A percentile compares a stretch with the other conserved stretches of the same genome.
These are phyloP conservation scores for Fraxinus cuspidata DNA, from an alignment of 257 asterid species.

Conservation along the genomic window DNA sequence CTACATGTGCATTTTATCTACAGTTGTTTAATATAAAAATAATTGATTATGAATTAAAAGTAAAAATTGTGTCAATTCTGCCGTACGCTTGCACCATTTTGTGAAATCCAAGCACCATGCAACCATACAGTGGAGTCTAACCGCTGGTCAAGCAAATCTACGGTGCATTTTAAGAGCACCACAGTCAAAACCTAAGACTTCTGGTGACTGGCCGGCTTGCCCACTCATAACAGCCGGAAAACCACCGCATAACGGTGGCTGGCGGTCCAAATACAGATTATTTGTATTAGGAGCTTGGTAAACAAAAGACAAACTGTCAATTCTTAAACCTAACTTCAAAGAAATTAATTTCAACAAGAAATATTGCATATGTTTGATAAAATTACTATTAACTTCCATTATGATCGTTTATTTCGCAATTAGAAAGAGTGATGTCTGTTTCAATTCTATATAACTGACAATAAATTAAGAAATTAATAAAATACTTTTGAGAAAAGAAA, in stretches of 20 bases:
- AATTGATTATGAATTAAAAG: too few species aligned
- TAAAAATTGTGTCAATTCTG: too few species aligned
- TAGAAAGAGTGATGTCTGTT: too few species aligned
- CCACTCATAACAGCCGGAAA: neutral
- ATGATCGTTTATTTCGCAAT: too few species aligned
- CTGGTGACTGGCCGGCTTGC: neutral
- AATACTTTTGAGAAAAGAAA: neutral
- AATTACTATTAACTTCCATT: too few species aligned
- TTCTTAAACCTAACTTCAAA: too few species aligned
- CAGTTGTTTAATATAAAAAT: too few species aligned
- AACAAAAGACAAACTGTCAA: too few species aligned
- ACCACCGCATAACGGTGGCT: neutral
- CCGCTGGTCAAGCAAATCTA: neutral
- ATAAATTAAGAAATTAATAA: neutral
- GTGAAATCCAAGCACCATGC: neutral
- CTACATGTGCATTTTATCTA: too few species aligned
- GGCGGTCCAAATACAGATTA: neutral
- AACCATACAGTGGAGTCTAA: neutral
- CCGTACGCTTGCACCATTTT: neutral
- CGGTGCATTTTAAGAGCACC: neutral
- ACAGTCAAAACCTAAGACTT: neutral
- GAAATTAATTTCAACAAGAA: too few species aligned
- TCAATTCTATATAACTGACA: neutral
- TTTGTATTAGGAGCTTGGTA: neutral
- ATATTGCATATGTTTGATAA: too few species aligned